Evolutionary conservation across 176 grass and related monocot genomes (phyloP).

Genomic region (Lolium perenne): DNA sequence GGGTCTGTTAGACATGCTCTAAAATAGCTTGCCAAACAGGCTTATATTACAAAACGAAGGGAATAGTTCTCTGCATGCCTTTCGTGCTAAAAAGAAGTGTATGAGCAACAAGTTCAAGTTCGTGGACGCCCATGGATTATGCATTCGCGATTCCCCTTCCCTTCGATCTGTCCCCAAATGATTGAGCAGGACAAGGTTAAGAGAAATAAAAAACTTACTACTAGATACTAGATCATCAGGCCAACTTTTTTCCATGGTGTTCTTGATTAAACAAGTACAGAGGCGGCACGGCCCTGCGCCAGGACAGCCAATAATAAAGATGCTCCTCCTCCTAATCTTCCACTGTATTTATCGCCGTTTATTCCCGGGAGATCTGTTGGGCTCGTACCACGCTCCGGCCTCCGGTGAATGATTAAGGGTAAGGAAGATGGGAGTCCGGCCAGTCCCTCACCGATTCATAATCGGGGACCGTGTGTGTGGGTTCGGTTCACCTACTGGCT

Average conservation of each 20-base stretch:
- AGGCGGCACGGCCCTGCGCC: conserved; percentile 23
- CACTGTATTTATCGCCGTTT: conserved; percentile 48
- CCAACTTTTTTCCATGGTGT: conserved; percentile 39
- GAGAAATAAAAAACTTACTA: conserved; percentile 27
- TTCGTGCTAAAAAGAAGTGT: too few species aligned
- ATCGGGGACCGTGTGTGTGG: conserved; percentile 46
- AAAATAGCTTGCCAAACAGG: too few species aligned
- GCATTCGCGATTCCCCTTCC: neutral
- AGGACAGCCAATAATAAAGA: conserved; percentile 41
- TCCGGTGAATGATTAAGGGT: conserved; percentile 36
- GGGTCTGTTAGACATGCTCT: too few species aligned
- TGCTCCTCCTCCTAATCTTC: conserved; percentile 42
- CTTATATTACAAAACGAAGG: too few species aligned
- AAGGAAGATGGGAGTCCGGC: neutral
- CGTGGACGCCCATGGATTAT: conserved; percentile 48
- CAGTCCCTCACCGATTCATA: conserved; percentile 34
- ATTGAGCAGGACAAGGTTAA: conserved; percentile 44
- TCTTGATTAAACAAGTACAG: conserved; percentile 62
- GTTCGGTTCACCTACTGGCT: conserved; percentile 48
- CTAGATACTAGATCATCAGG: conserved; percentile 18
- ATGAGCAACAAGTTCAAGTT: neutral
- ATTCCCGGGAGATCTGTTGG: conserved; percentile 57
- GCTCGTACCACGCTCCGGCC: conserved; percentile 33
- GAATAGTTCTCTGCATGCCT: too few species aligned
- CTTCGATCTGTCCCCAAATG: conserved; percentile 31